Evolutionary conservation across 2,329 filamentous ascomycete genomes (phyloP), one percentile per base, ranked within the genome.

Genomic region (Scytalidium sp.): DNA sequence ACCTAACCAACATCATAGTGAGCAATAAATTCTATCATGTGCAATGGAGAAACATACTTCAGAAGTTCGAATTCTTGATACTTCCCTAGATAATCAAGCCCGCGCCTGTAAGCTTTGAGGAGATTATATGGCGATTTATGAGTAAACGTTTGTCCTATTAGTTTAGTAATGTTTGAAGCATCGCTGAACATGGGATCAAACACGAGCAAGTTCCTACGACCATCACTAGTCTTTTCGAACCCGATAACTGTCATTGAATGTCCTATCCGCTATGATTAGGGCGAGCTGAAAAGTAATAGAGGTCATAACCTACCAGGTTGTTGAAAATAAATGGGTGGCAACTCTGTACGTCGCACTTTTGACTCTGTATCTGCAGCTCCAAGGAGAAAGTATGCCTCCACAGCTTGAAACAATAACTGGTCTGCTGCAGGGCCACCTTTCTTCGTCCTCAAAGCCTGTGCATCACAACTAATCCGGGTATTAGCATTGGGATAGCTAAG

Each of bases 161-260:
- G 68, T 47, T 79, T 79, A 54, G 74, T 76, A 60, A 95, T 78
- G 17, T 75, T 76, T 2, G 75, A 73, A 1, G 85, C 80, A 42
- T 91, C 87, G 48, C 80, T 83, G 65, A 89, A 90, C 71, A 88
- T 87, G 1, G 93, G 91, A 64, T 97, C 92, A 64, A 96, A 96
- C 11, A 96, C 88, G 0, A 97, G 74, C 17, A 97, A 72, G 57
- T 88, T 87, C 46, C 76, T 72, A 17, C 74, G 72, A 21, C 88
- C 87, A 51, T 86, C 77, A 27, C 70, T 73, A 22, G 78, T 80
- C 56, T 80, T 81, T 67, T 97, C 91, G 21, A 96, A 76, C 0
- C 93, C 93, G 48, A 97, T 76, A 46, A 97, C 90, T 1, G 90
- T 96, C 73, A 96, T 76, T 1, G 92, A 97, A 66, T 97, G 93